These are phyloP conservation scores for Persicaria tinctoria DNA, from an alignment of 148 eudicot species.

Conservation along the genomic window DNA sequence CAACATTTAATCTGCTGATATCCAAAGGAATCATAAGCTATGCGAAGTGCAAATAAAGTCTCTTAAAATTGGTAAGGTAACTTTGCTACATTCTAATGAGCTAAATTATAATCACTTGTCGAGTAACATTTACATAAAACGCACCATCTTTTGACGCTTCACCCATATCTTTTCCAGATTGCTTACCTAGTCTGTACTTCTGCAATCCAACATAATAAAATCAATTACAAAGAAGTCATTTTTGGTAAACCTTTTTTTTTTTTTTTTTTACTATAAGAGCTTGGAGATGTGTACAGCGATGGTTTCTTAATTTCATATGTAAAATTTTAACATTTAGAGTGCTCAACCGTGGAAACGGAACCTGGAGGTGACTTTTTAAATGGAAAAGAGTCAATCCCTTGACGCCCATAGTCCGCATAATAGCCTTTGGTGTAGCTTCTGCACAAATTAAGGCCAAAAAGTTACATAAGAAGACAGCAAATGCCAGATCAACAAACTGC, in stretches of 20 bases:
- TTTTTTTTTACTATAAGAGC: background rate
- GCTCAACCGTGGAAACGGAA: constrained; percentile 14
- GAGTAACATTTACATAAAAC: constrained; percentile 19
- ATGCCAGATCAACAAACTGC: background rate
- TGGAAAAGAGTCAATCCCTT: constrained; percentile 84
- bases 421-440: constrained; percentile 81
- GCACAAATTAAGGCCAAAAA: constrained; percentile 20
- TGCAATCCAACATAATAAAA: constrained; percentile 32
- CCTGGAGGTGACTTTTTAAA: constrained; percentile 81
- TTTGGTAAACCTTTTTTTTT: too few relatives aligned
- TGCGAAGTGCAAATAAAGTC: background rate
- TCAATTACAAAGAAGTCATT: background rate
- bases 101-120: background rate
- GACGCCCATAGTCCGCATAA: constrained; percentile 81
- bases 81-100: background rate
- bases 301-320: background rate
- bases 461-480: constrained; percentile 10
- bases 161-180: constrained; percentile 70
- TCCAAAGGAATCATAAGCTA: background rate
- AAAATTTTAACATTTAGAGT: background rate
- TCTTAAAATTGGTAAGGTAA: background rate
- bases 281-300: background rate
- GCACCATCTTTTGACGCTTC: constrained; percentile 74
- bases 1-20: background rate
- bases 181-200: constrained; percentile 89